These are phyloP conservation scores for Fraxinus cuspidata DNA, from an alignment of 257 asterid genomes.

Conservation along the genomic window DNA sequence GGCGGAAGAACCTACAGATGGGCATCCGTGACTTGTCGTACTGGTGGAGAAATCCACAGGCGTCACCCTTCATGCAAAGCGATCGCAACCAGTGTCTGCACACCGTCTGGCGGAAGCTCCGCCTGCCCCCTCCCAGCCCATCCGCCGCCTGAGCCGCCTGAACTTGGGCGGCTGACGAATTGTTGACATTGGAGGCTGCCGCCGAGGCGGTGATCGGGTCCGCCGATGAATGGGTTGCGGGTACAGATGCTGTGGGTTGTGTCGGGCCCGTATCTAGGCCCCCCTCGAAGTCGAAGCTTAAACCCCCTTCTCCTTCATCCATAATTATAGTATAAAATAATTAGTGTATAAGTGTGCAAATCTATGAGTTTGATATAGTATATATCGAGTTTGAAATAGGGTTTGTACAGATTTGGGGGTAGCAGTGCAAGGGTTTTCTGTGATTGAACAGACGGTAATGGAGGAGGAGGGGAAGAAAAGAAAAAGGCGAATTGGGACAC, in stretches of 20 bases:
- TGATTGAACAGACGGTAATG: background rate
- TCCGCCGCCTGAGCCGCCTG: constrained; percentile 32
- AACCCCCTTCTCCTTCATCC: constrained; percentile 94
- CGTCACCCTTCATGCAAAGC: constrained; percentile 88
- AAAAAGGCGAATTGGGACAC: background rate
- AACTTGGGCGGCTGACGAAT: constrained; percentile 28
- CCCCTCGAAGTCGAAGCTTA: constrained; percentile 92
- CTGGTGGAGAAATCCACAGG: constrained; percentile 91
- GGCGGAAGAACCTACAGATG: constrained; percentile 75
- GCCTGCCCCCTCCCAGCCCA: constrained; percentile 46
- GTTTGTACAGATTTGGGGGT: background rate
- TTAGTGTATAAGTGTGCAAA: background rate
- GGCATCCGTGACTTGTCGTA: constrained; percentile 92
- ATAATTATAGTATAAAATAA: constrained; percentile 25
- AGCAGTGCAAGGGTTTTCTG: background rate
- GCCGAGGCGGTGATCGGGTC: constrained; percentile 37
- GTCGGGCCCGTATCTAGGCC: constrained; percentile 71
- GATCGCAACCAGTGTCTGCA: constrained; percentile 92
- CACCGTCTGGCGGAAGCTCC: constrained; percentile 89
- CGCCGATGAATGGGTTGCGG: constrained; percentile 51
- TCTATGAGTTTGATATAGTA: background rate
- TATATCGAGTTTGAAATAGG: background rate
- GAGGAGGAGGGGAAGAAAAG: background rate
- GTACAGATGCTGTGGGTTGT: constrained; percentile 82
- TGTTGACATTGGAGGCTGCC: constrained; percentile 31